Percentiles rank a stretch among this genome's conserved stretches.
Evolutionary conservation across 2,329 filamentous ascomycete genomes (phyloP).

Genomic region (Pseudopyrenochaeta lycopersici): DNA sequence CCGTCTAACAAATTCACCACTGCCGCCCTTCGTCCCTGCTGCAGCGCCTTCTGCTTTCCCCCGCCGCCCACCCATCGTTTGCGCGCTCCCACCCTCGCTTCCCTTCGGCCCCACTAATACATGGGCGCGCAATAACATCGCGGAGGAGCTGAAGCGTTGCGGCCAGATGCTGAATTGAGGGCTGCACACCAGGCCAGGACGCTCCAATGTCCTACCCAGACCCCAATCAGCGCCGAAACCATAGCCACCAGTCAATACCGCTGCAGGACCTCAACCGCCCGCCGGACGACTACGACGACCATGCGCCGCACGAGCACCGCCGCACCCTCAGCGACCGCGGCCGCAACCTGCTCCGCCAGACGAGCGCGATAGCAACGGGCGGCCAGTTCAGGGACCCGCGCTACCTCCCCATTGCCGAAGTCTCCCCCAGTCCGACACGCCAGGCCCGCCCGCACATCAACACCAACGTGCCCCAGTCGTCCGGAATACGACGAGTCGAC

Average conservation of each 20-base stretch:
- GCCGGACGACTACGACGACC: constrained; percentile 44
- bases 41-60: not conserved
- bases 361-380: constrained; percentile 53
- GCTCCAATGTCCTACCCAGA: constrained; percentile 60
- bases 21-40: constrained; percentile 7
- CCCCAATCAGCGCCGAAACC: constrained; percentile 56
- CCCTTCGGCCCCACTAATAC: constrained; percentile 7
- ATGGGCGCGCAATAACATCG: constrained; percentile 31
- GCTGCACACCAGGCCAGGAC: constrained; percentile 34
- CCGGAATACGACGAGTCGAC: constrained; percentile 43
- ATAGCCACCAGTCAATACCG: constrained; percentile 72
- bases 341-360: constrained; percentile 56
- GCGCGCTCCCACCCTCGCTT: constrained; percentile 13
- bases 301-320: constrained; percentile 46
- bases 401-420: constrained; percentile 64
- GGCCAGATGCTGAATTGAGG: constrained; percentile 40
- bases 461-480: constrained; percentile 40
- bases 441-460: constrained; percentile 44
- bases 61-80: not conserved
- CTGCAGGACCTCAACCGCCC: constrained; percentile 65
- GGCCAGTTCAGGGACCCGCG: constrained; percentile 51
- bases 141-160: constrained; percentile 34
- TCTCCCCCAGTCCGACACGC: constrained; percentile 59
- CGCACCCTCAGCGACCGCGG: constrained; percentile 60
- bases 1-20: constrained; percentile 3